Base-by-base conservation (phyloP, 2,329 filamentous ascomycete species). In the Hirsutella rhossiliensis region DNA sequence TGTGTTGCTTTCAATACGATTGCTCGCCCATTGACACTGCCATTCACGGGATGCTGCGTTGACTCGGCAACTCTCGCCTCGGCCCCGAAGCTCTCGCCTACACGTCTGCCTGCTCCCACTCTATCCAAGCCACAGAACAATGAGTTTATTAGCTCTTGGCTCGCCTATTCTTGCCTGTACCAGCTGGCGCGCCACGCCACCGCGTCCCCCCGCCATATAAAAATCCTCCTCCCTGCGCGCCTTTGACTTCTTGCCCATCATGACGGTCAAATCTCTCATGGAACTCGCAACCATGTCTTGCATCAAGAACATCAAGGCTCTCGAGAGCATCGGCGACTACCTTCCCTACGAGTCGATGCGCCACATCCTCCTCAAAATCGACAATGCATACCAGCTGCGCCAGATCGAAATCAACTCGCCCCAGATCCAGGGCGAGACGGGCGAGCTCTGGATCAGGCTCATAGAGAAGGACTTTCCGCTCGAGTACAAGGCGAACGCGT, bases 381-480 rank as follows among this genome's bases (percentile, higher is more conserved):
- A 84, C 43, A 82, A 75, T 50, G 80, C 88, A 2, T 65, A 74
- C 38, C 88, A 94, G 59, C 77, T 97, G 29, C 81, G 78, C 54
- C 57, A 72, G 45, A 73, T 96, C 46, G 89, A 96, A 64, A 48
- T 73, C 42, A 79, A 80, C 56, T 89, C 82, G 5, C 85, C 87
- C 0, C 86, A 94, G 50, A 73, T 96, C 42, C 70, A 76, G 48
- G 78, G 78, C 32, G 71, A 84, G 45, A 80, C 80, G 34, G 73
- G 68, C 18, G 83, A 88, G 53, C 68, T 90, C 48, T 96, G 90
- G 90, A 64, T 78, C 37, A 74, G 76, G 27, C 76, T 96, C 55
- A 92, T 97, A 61, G 75, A 77, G 42, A 77, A 80, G 40, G 80
- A 95, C 54, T 85, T 95, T 48, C 79, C 80, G 2, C 66, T 76